These are phyloP conservation scores for Kokia cookei DNA, from an alignment of 441 rosid species.

Conservation along the genomic window DNA sequence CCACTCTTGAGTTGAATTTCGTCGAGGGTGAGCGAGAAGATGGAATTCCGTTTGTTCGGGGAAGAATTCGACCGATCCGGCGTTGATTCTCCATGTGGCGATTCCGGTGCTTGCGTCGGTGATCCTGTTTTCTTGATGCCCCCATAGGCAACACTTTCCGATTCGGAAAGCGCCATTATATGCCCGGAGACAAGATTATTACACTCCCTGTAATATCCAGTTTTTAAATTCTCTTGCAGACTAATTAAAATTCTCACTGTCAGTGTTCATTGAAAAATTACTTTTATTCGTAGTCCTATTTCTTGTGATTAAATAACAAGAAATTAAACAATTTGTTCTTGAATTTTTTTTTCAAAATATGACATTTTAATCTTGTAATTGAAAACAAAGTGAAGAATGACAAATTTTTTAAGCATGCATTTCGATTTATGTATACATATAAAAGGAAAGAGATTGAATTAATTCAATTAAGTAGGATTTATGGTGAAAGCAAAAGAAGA, in stretches of 20 bases:
- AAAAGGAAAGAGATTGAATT: too few relatives aligned
- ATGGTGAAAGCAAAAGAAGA: not conserved
- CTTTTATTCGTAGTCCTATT: not conserved
- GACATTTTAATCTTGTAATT: too few relatives aligned
- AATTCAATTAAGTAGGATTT: not conserved
- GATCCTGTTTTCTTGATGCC: slow-evolving; percentile 8
- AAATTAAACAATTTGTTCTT: not conserved
- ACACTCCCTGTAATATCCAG: not conserved
- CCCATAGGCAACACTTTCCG: slow-evolving; percentile 16
- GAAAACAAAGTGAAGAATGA: too few relatives aligned
- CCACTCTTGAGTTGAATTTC: slow-evolving; percentile 55
- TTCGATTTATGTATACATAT: too few relatives aligned
- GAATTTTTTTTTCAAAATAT: not conserved
- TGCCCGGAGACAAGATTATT: not conserved
- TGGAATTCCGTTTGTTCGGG: slow-evolving; percentile 27
- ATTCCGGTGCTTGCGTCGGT: slow-evolving; percentile 4
- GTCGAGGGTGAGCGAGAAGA: slow-evolving; percentile 47
- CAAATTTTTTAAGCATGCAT: not conserved
- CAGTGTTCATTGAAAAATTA: too few relatives aligned
- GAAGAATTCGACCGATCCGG: slow-evolving; percentile 24
- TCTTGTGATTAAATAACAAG: not conserved
- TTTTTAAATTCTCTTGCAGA: too few relatives aligned
- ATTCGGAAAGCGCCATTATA: slow-evolving; percentile 24
- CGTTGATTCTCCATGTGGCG: slow-evolving; percentile 14
- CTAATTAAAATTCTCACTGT: too few relatives aligned